These are phyloP conservation scores for Megacollybia platyphylla DNA, from an alignment of 1,284 basidiomycete genomes.

Conservation along the genomic window DNA sequence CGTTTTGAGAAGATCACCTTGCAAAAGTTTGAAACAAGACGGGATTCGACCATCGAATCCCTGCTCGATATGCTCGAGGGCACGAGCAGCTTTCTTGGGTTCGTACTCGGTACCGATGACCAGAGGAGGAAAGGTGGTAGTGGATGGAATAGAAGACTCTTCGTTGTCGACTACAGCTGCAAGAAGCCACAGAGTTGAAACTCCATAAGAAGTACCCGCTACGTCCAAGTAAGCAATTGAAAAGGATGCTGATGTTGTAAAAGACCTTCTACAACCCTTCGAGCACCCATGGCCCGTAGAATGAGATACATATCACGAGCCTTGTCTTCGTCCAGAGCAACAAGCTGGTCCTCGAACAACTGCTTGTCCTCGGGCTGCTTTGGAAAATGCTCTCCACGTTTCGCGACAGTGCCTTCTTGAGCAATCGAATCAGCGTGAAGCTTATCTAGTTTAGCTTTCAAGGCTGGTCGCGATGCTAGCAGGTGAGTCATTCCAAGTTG, in stretches of 20 bases:
- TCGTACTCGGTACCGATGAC: slow-evolving; percentile 7
- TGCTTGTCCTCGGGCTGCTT: too few species aligned
- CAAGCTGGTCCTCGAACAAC: slow-evolving; percentile 4
- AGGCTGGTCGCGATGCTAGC: too few species aligned
- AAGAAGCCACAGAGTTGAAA: slow-evolving; percentile 5
- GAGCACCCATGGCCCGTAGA: slow-evolving; percentile 5
- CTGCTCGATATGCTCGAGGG: slow-evolving; percentile 1
- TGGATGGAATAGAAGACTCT: not conserved
- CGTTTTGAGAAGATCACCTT: slow-evolving; percentile 4
- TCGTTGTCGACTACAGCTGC: slow-evolving; percentile 6
- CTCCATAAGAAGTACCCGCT: slow-evolving; percentile 7
- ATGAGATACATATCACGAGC: slow-evolving; percentile 5
- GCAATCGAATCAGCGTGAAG: too few species aligned
- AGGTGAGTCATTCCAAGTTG: too few species aligned
- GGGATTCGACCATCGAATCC: slow-evolving; percentile 1
- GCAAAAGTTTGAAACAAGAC: slow-evolving; percentile 1
- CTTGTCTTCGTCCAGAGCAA: slow-evolving; percentile 8
- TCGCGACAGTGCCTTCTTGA: too few species aligned
- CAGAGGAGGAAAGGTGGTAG: not conserved
- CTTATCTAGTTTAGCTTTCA: too few species aligned
- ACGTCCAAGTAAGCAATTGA: not conserved
- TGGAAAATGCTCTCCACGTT: too few species aligned
- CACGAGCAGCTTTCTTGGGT: slow-evolving; percentile 3
- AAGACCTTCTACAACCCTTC: slow-evolving; percentile 6
- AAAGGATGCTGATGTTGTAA: not conserved